Evolutionary conservation across 148 eudicot genomes (phyloP).

Genomic region (Chenopodium formosanum): DNA sequence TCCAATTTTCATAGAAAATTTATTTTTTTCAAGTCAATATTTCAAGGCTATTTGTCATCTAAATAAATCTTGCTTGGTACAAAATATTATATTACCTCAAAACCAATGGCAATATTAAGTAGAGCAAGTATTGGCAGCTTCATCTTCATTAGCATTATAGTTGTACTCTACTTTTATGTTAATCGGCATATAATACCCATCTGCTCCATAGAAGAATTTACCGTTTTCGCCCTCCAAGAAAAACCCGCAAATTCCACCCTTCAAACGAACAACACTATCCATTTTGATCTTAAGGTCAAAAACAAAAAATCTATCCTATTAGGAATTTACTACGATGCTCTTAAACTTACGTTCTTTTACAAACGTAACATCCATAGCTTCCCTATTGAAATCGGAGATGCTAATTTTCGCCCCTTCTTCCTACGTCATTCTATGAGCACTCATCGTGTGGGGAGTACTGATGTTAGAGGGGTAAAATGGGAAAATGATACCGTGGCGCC

Average conservation of each 20-base stretch:
- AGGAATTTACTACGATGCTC: background rate
- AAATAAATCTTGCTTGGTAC: no score
- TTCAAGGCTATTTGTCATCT: no score
- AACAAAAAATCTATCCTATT: background rate
- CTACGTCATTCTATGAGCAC: background rate
- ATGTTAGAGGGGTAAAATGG: slow-evolving; percentile 31
- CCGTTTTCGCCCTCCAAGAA: background rate
- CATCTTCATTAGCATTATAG: no score
- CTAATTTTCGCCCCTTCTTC: slow-evolving; percentile 1
- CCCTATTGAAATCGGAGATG: slow-evolving; percentile 11
- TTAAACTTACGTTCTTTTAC: background rate
- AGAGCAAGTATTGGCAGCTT: no score
- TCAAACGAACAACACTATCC: background rate
- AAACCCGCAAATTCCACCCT: background rate
- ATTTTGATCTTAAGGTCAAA: background rate
- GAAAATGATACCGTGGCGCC: background rate
- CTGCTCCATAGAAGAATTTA: background rate
- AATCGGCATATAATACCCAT: background rate
- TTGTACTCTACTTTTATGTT: no score
- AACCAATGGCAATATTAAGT: no score
- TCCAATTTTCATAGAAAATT: no score
- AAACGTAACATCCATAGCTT: background rate
- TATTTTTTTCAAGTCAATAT: no score
- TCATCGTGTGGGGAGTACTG: slow-evolving; percentile 4
- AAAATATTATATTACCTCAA: no score